Conservation (phyloP, 2,329 filamentous ascomycete species). For the Xylaria polymorpha region DNA sequence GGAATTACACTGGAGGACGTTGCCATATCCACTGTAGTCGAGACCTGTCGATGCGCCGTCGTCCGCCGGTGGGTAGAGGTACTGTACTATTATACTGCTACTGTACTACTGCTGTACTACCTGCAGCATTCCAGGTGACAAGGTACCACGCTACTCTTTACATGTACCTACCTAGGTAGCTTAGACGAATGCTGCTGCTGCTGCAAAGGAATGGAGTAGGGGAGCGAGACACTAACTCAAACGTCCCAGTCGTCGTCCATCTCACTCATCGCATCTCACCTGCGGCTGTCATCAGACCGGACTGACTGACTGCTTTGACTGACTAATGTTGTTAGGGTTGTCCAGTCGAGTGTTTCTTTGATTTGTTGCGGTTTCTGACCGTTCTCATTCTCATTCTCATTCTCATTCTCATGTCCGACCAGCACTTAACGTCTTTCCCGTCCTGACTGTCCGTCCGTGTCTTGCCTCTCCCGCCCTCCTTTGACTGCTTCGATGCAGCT, state of each 20-base stretch:
- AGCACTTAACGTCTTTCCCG: not conserved
- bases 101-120: not conserved
- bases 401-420: not conserved
- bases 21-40: slow-evolving; percentile 9
- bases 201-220: not conserved
- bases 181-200: not conserved
- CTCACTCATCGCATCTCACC: slow-evolving; percentile 17
- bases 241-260: slow-evolving; percentile 9
- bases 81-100: not conserved
- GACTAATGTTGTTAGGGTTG: slow-evolving; percentile 18
- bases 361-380: not conserved
- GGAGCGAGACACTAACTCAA: not conserved
- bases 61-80: slow-evolving; percentile 5
- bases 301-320: slow-evolving; percentile 1
- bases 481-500: slow-evolving; percentile 18
- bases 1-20: not conserved
- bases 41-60: slow-evolving; percentile 9
- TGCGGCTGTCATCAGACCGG: slow-evolving; percentile 8
- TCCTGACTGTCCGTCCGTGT: not conserved
- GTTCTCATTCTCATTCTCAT: not conserved
- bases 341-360: slow-evolving; percentile 10
- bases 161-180: no score
- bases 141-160: not conserved
- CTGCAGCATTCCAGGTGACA: not conserved
- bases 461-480: not conserved